Conservation (phyloP, 768 basidiomycete genomes). For the Strobilomyces echinocephalus region DNA sequence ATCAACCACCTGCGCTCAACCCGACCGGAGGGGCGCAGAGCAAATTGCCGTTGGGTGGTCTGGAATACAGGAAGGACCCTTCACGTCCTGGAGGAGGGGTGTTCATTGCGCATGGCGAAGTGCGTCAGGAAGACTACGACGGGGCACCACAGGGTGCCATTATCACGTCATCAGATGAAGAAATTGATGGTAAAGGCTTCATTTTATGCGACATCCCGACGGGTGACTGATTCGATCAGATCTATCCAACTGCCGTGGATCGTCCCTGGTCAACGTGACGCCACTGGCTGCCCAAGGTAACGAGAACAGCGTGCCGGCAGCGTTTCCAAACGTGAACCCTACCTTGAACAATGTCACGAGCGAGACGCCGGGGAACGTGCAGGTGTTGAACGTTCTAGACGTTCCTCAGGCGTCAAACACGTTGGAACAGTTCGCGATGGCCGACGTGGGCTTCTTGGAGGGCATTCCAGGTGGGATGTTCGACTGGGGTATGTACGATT, state of each 20-base stretch:
- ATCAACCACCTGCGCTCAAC: conserved; percentile 63
- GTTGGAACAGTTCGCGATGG: conserved; percentile 61
- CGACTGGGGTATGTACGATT: conserved; percentile 67
- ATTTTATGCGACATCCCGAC: conserved; percentile 12
- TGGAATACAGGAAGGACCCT: conserved; percentile 76
- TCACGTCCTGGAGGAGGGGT: conserved; percentile 84
- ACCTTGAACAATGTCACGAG: conserved; percentile 52
- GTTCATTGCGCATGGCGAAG: conserved; percentile 60
- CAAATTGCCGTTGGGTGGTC: conserved; percentile 43
- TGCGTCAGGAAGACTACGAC: conserved; percentile 42
- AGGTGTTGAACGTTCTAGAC: conserved; percentile 75
- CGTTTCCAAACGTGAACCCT: conserved; percentile 65
- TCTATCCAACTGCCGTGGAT: conserved; percentile 15
- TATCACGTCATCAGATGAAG: conserved; percentile 45
- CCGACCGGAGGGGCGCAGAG: conserved; percentile 72
- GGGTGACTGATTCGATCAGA: conserved; percentile 10
- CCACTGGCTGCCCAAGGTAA: conserved; percentile 36
- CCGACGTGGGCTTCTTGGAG: conserved; percentile 66
- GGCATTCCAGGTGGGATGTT: conserved; percentile 83
- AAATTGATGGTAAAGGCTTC: conserved; percentile 45
- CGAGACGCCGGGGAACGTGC: conserved; percentile 48
- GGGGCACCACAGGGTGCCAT: conserved; percentile 56
- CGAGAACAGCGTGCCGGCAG: conserved; percentile 20
- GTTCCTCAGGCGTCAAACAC: conserved; percentile 49
- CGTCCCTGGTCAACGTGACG: conserved; percentile 55